Conservation (phyloP, 2,329 filamentous ascomycete genomes). For the Fusarium vanettenii region DNA sequence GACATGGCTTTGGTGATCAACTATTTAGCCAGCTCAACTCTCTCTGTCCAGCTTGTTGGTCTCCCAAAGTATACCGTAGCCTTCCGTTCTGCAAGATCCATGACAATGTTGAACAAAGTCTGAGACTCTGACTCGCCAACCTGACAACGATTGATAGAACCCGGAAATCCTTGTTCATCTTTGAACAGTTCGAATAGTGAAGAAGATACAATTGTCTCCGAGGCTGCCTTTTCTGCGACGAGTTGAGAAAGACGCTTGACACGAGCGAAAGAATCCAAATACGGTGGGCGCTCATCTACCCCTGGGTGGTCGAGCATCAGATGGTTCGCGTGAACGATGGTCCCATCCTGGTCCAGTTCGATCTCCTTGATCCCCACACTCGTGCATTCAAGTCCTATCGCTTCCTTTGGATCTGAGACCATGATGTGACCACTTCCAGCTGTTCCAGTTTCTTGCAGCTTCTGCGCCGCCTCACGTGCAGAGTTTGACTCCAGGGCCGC, state of each 20-base stretch:
- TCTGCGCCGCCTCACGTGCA: slow-evolving; percentile 8
- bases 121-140: background rate
- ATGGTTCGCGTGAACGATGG: slow-evolving; percentile 35
- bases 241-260: slow-evolving; percentile 18
- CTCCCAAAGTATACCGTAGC: slow-evolving; percentile 21
- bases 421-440: slow-evolving; percentile 39
- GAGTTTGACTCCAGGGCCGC: slow-evolving; percentile 61
- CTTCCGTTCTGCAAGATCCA: slow-evolving; percentile 15
- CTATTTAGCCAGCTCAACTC: slow-evolving; percentile 7
- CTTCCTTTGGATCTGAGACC: slow-evolving; percentile 18
- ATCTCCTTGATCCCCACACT: slow-evolving; percentile 31
- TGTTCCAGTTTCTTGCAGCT: slow-evolving; percentile 12
- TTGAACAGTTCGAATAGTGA: slow-evolving; percentile 33
- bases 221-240: background rate
- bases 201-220: background rate
- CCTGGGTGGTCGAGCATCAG: slow-evolving; percentile 28
- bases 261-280: slow-evolving; percentile 25
- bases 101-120: slow-evolving; percentile 38
- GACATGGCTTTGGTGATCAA: background rate
- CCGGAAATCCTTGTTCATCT: slow-evolving; percentile 33
- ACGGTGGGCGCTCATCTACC: slow-evolving; percentile 27
- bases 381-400: slow-evolving; percentile 38
- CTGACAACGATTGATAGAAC: slow-evolving; percentile 26
- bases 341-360: background rate
- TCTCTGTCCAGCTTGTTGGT: slow-evolving; percentile 21